These are phyloP conservation scores for Fusarium pininemorale DNA, from an alignment of 2,329 filamentous ascomycete species.

Conservation along the genomic window DNA sequence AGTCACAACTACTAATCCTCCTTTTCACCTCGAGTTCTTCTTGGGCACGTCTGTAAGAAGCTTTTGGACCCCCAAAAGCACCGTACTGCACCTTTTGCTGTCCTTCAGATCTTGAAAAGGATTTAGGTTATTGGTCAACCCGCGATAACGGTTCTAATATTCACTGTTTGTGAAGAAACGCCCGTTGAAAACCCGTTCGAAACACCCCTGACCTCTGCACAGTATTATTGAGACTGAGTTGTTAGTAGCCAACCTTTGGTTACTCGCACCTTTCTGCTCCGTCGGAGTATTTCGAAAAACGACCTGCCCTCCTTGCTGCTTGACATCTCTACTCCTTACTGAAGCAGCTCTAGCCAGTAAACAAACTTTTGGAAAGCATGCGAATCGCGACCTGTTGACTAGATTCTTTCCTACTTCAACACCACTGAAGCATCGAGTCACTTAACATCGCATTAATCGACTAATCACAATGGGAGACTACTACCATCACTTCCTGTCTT, in stretches of 20 bases:
- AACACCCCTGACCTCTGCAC: constrained; percentile 12
- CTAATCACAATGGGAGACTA: constrained; percentile 61
- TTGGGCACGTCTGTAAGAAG: not conserved
- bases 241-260: not conserved
- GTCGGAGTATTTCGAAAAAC: constrained; percentile 12
- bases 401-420: constrained; percentile 1
- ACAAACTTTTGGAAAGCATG: constrained; percentile 32
- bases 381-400: constrained; percentile 23
- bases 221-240: not conserved
- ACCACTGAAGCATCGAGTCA: constrained; percentile 16
- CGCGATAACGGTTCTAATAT: constrained; percentile 17
- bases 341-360: constrained; percentile 10
- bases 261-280: constrained; percentile 10
- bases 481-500: constrained; percentile 65
- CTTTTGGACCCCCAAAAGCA: not conserved
- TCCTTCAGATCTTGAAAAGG: constrained; percentile 27
- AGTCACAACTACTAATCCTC: constrained; percentile 8
- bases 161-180: constrained; percentile 24
- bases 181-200: constrained; percentile 22
- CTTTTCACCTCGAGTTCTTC: not conserved
- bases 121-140: constrained; percentile 22
- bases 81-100: constrained; percentile 22
- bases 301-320: constrained; percentile 4
- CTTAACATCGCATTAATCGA: constrained; percentile 3
- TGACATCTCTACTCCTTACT: not conserved